These are phyloP conservation scores for Wickerhamiella kurtzmanii DNA, from an alignment of 805 yeast genomes.

Conservation along the genomic window DNA sequence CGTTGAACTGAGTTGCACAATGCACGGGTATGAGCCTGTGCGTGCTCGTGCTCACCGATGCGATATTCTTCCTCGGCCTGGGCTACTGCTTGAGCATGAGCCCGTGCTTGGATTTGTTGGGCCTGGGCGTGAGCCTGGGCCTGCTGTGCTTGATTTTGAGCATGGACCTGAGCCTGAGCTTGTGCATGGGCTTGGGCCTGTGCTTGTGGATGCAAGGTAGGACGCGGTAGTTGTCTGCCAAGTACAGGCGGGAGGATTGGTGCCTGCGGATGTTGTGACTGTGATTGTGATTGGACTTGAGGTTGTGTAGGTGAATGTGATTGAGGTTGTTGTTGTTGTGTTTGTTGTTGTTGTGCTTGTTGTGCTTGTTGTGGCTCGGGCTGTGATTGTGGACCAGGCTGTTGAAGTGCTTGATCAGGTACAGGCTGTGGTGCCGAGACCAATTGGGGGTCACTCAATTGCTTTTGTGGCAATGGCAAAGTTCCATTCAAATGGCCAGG, in stretches of 20 bases:
- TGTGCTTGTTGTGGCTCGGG: background rate
- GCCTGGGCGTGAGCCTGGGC: no score
- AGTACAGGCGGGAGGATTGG: no score
- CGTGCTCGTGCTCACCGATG: background rate
- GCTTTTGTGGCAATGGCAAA: no score
- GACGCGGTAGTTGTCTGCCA: background rate
- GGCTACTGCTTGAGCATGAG: no score
- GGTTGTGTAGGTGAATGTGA: background rate
- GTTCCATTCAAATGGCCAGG: no score
- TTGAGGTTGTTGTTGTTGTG: background rate
- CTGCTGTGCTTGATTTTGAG: no score
- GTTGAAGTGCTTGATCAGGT: background rate
- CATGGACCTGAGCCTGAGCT: no score
- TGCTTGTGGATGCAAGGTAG: no score
- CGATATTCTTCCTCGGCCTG: no score
- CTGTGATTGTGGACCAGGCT: background rate
- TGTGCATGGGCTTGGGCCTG: no score
- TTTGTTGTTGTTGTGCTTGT: background rate
- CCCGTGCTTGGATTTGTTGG: no score
- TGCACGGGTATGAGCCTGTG: background rate
- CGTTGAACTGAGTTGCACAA: conserved; percentile 6
- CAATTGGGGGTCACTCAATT: no score
- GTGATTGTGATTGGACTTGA: background rate
- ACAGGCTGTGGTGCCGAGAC: background rate
- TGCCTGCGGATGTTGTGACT: background rate